phyloP scores from a whole-genome alignment of 2,329 filamentous ascomycete species.

The Leptodontidium sp. region DNA sequence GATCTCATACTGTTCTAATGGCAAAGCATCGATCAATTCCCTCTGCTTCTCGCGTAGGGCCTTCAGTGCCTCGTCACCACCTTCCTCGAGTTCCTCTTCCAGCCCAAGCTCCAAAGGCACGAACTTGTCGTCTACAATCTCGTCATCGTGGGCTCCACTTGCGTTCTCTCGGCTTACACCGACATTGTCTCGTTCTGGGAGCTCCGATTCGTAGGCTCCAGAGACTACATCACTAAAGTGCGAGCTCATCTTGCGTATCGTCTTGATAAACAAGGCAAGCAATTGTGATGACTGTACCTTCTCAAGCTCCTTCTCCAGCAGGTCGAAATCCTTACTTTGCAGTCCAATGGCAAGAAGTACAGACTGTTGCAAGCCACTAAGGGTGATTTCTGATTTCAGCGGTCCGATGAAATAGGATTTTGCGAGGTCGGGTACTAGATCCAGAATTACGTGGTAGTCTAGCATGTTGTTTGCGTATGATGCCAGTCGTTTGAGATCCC shows the following conservation, averaged over 20 bases:
- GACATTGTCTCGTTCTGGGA: conserved; percentile 65
- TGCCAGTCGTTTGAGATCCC: conserved; percentile 93
- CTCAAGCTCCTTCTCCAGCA: conserved; percentile 77
- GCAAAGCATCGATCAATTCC: conserved; percentile 88
- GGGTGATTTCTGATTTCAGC: conserved; percentile 69
- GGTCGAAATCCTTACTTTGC: conserved; percentile 87
- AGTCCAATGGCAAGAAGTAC: conserved; percentile 91
- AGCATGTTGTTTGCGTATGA: conserved; percentile 97
- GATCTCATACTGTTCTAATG: conserved; percentile 82
- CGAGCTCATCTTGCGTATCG: conserved; percentile 84
- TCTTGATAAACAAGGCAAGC: conserved; percentile 97
- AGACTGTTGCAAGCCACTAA: conserved; percentile 84
- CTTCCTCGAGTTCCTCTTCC: conserved; percentile 85
- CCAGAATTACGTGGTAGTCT: conserved; percentile 96
- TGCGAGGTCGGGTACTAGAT: conserved; percentile 86
- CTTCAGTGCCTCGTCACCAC: conserved; percentile 76
- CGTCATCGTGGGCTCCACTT: conserved; percentile 73
- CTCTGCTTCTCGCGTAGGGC: conserved; percentile 81
- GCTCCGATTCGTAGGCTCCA: conserved; percentile 72
- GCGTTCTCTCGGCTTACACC: conserved; percentile 68
- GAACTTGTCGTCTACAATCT: conserved; percentile 70
- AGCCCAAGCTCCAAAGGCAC: conserved; percentile 75
- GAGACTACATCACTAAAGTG: conserved; percentile 81
- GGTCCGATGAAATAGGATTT: conserved; percentile 85
- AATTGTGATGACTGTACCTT: conserved; percentile 76